A percentile compares a stretch with the other conserved stretches of the same genome.
Evolutionary conservation across 108 stramenopile species (phyloP).

Genomic region (Epithemia pelagica): DNA sequence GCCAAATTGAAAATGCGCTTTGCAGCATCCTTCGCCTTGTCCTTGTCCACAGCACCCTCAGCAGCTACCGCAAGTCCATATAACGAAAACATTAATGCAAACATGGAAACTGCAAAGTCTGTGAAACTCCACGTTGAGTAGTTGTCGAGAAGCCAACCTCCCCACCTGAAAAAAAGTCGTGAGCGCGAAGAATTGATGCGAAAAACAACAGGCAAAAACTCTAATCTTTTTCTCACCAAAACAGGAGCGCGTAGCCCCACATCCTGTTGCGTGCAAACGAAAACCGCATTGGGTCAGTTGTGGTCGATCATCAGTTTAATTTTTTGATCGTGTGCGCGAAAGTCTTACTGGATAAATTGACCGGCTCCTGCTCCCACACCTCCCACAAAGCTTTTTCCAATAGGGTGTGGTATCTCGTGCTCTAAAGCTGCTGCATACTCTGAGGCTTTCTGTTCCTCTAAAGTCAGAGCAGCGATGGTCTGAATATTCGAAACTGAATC

Average conservation of each 20-base stretch:
- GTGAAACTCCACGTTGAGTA: slow-evolving; percentile 29
- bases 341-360: slow-evolving; percentile 28
- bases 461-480: slow-evolving; percentile 50
- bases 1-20: slow-evolving; percentile 50
- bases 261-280: neutral
- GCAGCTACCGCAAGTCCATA: slow-evolving; percentile 49
- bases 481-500: slow-evolving; percentile 54
- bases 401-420: slow-evolving; percentile 20
- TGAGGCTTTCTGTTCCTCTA: slow-evolving; percentile 27
- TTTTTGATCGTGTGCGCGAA: too few species aligned
- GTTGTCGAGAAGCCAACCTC: slow-evolving; percentile 41
- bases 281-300: too few species aligned
- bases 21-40: slow-evolving; percentile 43
- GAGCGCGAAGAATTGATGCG: neutral
- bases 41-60: slow-evolving; percentile 35
- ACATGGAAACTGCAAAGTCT: slow-evolving; percentile 59
- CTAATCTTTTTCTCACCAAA: neutral
- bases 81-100: slow-evolving; percentile 49
- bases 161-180: slow-evolving; percentile 60
- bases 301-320: neutral
- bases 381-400: slow-evolving; percentile 22
- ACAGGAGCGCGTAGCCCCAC: neutral
- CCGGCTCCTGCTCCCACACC: slow-evolving; percentile 28
- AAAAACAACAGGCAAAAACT: too few species aligned
- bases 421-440: slow-evolving; percentile 29